These are phyloP conservation scores for Gomphus sp. DNA, from an alignment of 1,284 basidiomycete genomes.

Conservation along the genomic window DNA sequence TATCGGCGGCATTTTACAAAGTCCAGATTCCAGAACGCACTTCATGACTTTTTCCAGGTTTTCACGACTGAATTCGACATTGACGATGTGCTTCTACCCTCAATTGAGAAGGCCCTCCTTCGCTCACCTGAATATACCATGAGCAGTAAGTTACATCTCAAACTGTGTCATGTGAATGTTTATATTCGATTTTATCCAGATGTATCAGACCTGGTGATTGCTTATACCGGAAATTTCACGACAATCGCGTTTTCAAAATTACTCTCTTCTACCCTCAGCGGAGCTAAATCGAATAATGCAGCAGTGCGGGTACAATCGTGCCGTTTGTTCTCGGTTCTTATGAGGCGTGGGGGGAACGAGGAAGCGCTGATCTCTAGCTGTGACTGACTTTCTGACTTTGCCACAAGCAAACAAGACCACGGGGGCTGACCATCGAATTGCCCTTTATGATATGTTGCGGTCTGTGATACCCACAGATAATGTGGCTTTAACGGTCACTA, in stretches of 20 bases:
- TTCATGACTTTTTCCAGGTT: conserved; percentile 52
- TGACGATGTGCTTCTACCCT: conserved; percentile 42
- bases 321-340: conserved; percentile 54
- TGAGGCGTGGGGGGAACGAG: conserved; percentile 25
- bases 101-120: conserved; percentile 64
- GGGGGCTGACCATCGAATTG: conserved; percentile 78
- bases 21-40: conserved; percentile 29
- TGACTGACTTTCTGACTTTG: conserved; percentile 58
- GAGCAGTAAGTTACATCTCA: conserved; percentile 30
- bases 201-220: conserved; percentile 43
- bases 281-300: conserved; percentile 71
- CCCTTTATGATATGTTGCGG: conserved; percentile 71
- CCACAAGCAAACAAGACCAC: conserved; percentile 78
- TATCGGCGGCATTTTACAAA: not conserved
- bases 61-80: conserved; percentile 46
- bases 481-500: conserved; percentile 46
- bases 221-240: conserved; percentile 48
- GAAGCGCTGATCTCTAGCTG: conserved; percentile 35
- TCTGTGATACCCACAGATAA: conserved; percentile 39
- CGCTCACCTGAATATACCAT: conserved; percentile 68
- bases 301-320: conserved; percentile 48
- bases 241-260: conserved; percentile 51
- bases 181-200: conserved; percentile 25
- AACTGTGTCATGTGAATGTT: conserved; percentile 4
- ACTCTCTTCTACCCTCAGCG: conserved; percentile 55